These are phyloP conservation scores for Pleurotus eryngii DNA, from an alignment of 768 basidiomycete genomes.

Conservation along the genomic window DNA sequence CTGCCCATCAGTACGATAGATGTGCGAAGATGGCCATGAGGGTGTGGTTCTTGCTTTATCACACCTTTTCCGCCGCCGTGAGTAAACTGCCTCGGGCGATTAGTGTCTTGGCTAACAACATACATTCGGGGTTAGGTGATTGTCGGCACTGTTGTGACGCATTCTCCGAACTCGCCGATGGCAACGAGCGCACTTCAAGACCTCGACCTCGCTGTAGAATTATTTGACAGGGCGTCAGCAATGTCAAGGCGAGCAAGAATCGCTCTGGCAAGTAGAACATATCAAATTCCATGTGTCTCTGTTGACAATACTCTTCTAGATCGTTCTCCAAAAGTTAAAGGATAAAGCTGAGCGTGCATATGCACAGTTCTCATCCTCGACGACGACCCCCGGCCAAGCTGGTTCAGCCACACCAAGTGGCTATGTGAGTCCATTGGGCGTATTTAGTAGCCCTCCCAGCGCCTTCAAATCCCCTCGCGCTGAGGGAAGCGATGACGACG, in stretches of 20 bases:
- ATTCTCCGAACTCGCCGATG: conserved; percentile 47
- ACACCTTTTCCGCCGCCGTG: conserved; percentile 49
- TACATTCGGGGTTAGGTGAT: conserved; percentile 37
- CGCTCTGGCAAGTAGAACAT: conserved; percentile 34
- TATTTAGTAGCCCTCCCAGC: conserved; percentile 3
- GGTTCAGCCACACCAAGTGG: background rate
- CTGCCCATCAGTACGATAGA: conserved; percentile 45
- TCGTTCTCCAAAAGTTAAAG: conserved; percentile 40
- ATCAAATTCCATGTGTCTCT: background rate
- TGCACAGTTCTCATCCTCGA: conserved; percentile 20
- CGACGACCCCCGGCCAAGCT: conserved; percentile 5
- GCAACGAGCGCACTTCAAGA: conserved; percentile 48
- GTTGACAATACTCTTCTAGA: conserved; percentile 20
- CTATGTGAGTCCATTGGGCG: background rate
- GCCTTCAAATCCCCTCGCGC: conserved; percentile 5
- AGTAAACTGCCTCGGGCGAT: conserved; percentile 9
- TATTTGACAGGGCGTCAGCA: conserved; percentile 43
- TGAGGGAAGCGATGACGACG: conserved; percentile 22
- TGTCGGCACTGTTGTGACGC: conserved; percentile 57
- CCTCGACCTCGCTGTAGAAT: conserved; percentile 39
- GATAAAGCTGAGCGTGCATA: conserved; percentile 41
- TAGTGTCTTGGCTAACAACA: too few species aligned
- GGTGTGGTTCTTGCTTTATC: conserved; percentile 49
- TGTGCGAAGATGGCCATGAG: conserved; percentile 45
- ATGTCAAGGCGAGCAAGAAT: conserved; percentile 45